Evolutionary conservation across 495 filamentous ascomycete genomes (phyloP), one percentile per base, ranked within the genome.

Genomic region (Glonium stellatum): DNA sequence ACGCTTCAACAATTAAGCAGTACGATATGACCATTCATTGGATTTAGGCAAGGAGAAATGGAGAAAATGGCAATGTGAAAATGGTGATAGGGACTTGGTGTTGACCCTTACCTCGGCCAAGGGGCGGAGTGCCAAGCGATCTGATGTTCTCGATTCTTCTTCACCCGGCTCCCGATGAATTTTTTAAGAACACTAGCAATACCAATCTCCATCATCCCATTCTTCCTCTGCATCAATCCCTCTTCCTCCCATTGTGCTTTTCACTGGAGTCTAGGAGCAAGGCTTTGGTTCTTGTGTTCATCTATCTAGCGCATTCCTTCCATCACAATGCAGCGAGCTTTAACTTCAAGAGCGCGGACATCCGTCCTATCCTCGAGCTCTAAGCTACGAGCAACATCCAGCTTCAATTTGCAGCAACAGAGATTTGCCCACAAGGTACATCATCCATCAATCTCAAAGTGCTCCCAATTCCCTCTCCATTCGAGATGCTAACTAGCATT

Each of bases 351-450:
- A 76, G 76, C 80, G 83, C 73, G 77, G 85, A 70, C 65, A 31
- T 88, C 88, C 55, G 81, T 84, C 73, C 81, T 90, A 50, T 86
- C 87, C 53, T 83, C 85, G 60, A 77, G 79, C 65, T 85, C 79
- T 77, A 84, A 77, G 63, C 52, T 69, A 67, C 66, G 57, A 65
- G 47, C 58, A 57, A 46, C 58, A 57, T 71, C 82, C 64, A 79
- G 79, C 61, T 72, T 85, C 63, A 84, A 77, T 74, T 70, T 87
- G 57, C 90, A 92, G 74, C 91, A 95, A 77, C 83, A 92, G 74
- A 81, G 91, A 66, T 96, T 91, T 72, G 88, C 90, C 57, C 91
- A 96, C 82, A 96, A 96, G 89, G 90, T 92, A 78, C 62, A 83
- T 69, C 18, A 23, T 3, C 68, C 65, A 60, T 67, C 61, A 35